Evolutionary conservation across 129 eudicot genomes (phyloP).

Genomic region (Pittosporum tobira): DNA sequence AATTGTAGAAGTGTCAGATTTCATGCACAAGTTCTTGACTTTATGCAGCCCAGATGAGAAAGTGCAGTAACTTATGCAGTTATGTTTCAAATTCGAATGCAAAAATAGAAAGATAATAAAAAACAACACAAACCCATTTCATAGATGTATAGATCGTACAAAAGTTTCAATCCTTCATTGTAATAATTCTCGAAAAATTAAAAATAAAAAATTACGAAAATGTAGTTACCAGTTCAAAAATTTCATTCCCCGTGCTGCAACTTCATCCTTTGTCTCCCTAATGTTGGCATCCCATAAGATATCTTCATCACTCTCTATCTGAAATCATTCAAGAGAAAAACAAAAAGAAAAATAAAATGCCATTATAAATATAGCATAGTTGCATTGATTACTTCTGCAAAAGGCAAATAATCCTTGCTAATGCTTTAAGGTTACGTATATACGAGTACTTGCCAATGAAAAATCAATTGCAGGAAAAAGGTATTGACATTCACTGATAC

Average conservation of each 20-base stretch:
- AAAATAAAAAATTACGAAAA: not conserved
- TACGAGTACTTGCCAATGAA: conserved; percentile 46
- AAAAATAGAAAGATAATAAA: not conserved
- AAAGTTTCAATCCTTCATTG: not conserved
- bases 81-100: no score
- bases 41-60: not conserved
- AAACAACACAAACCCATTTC: not conserved
- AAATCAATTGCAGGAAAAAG: conserved; percentile 86
- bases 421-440: not conserved
- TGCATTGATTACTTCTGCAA: not conserved
- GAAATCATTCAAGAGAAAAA: conserved; percentile 8
- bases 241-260: conserved; percentile 71
- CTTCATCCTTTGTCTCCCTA: conserved; percentile 86
- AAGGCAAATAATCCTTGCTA: not conserved
- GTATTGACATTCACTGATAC: conserved; percentile 68
- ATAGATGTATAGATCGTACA: not conserved
- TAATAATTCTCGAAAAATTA: not conserved
- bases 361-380: not conserved
- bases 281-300: conserved; percentile 67
- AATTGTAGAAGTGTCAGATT: not conserved
- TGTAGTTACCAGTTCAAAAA: conserved; percentile 60
- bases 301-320: conserved; percentile 92
- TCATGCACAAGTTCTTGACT: not conserved
- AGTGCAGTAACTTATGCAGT: not conserved
- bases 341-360: not conserved